A percentile compares a stretch with the other conserved stretches of the same genome.
Evolutionary conservation across 768 basidiomycete species (phyloP).

Genomic region (Boletus rubropictus): DNA sequence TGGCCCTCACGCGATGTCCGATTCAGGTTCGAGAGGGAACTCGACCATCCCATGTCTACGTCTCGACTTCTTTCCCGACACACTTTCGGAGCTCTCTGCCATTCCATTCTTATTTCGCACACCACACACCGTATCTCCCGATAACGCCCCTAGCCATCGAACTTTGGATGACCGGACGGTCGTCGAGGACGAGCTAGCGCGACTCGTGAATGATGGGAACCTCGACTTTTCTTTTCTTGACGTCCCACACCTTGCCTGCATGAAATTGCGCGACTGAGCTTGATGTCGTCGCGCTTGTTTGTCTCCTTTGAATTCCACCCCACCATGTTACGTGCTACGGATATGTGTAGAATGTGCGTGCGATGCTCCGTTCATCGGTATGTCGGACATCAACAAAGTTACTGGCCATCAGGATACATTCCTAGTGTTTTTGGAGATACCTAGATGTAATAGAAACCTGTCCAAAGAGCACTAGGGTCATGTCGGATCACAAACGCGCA

Average conservation of each 20-base stretch:
- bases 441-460: no score
- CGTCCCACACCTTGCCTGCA: slow-evolving; percentile 9
- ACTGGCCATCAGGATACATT: no score
- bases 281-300: background rate
- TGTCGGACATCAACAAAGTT: no score
- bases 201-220: slow-evolving; percentile 16
- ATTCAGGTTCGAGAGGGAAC: background rate
- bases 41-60: background rate
- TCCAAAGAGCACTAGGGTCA: no score
- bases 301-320: slow-evolving; percentile 1
- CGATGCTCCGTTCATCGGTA: background rate
- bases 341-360: background rate
- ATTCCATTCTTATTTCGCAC: slow-evolving; percentile 28
- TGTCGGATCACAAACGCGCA: background rate
- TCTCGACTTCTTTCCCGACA: slow-evolving; percentile 12
- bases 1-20: background rate
- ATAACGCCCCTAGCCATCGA: background rate
- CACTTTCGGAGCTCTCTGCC: slow-evolving; percentile 25
- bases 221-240: slow-evolving; percentile 28
- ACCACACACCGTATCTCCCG: slow-evolving; percentile 7
- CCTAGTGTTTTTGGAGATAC: no score
- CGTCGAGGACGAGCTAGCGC: slow-evolving; percentile 19
- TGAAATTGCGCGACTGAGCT: slow-evolving; percentile 13
- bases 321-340: background rate
- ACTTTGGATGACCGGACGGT: slow-evolving; percentile 8